Percentiles rank a stretch among this genome's conserved stretches.
These are phyloP conservation scores for Nothopassalora personata DNA, from an alignment of 2,329 filamentous ascomycete genomes.

Conservation along the genomic window DNA sequence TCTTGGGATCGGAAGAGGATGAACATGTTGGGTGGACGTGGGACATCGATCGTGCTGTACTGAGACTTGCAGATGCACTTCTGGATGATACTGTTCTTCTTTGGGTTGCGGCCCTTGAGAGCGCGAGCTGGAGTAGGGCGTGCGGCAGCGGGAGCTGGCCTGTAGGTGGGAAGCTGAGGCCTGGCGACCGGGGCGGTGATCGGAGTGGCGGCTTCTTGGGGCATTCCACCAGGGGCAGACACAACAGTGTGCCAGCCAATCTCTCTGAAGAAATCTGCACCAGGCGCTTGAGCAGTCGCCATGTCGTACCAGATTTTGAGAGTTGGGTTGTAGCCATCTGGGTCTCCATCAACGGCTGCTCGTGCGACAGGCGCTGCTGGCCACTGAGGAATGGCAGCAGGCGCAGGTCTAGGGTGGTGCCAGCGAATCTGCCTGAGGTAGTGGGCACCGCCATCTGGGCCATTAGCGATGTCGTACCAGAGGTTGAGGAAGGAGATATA, in stretches of 20 bases:
- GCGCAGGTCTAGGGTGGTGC: no score
- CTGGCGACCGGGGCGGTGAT: neutral
- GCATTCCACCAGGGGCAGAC: neutral
- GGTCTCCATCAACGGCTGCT: neutral
- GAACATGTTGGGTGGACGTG: constrained; percentile 2
- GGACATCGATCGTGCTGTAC: neutral
- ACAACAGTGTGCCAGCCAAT: constrained; percentile 2
- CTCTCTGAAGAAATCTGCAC: neutral
- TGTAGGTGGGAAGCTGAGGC: neutral
- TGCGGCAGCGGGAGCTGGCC: neutral
- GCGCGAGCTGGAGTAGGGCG: neutral
- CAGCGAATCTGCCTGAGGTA: no score
- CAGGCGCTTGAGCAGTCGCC: neutral
- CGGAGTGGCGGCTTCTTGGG: neutral
- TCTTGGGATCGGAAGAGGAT: constrained; percentile 1
- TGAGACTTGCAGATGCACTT: neutral
- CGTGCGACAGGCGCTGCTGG: neutral
- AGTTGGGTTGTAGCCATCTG: constrained; percentile 1
- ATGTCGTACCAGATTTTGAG: constrained; percentile 1
- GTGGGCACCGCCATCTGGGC: no score
- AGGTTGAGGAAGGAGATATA: neutral
- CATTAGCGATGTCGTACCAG: constrained; percentile 2
- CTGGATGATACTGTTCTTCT: constrained; percentile 4
- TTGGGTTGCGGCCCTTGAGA: neutral
- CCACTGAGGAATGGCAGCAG: neutral